Evolutionary conservation across 345 rosid species (phyloP).

Genomic region (Hibiscus syriacus): DNA sequence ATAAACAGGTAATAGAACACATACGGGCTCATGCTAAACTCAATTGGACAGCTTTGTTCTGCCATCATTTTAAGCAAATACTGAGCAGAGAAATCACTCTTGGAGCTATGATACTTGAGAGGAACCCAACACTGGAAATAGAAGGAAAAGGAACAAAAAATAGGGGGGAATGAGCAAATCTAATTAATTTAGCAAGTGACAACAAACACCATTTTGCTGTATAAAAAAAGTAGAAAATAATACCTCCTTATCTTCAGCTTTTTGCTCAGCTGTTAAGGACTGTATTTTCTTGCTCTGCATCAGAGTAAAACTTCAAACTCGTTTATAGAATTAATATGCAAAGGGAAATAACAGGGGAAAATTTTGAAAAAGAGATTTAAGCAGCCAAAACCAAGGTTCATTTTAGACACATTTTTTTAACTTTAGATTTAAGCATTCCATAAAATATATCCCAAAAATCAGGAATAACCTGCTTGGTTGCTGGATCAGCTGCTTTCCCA

Average conservation of each 20-base stretch:
- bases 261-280: constrained; percentile 35
- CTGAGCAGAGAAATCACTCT: constrained; percentile 50
- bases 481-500: constrained; percentile 33
- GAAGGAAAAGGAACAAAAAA: constrained; percentile 3
- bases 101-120: constrained; percentile 66
- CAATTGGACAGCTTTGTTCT: constrained; percentile 40
- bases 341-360: no score
- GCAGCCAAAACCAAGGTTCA: background rate
- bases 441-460: background rate
- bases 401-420: background rate
- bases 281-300: constrained; percentile 44
- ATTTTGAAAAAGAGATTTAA: background rate
- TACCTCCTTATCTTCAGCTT: constrained; percentile 50
- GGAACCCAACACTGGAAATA: constrained; percentile 57
- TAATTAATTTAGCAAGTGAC: no score
- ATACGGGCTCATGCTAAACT: constrained; percentile 67
- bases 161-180: no score
- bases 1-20: constrained; percentile 13
- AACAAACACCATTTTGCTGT: no score
- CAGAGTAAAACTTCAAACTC: constrained; percentile 6
- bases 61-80: constrained; percentile 55
- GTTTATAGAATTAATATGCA: background rate
- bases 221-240: background rate
- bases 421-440: background rate
- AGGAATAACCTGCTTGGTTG: constrained; percentile 53